Evolutionary conservation across 805 yeast genomes (phyloP), one percentile per base, ranked within the genome.

Genomic region (Candida rishiriensis): DNA sequence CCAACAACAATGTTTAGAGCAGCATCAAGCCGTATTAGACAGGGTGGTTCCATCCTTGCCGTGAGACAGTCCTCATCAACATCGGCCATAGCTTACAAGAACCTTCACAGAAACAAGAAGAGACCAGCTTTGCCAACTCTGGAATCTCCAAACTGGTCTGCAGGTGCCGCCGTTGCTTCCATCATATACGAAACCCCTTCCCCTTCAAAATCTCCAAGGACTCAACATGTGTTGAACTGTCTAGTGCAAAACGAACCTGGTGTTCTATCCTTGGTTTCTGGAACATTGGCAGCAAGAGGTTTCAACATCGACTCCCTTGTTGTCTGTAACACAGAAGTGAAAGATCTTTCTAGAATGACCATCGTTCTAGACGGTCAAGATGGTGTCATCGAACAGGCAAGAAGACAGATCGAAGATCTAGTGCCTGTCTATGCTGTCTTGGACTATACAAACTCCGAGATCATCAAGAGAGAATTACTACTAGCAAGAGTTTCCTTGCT

Each of bases 211-310:
- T 75, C 78, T 4, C 87, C 89, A 35, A 73, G 76, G 55, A 83
- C 85, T 54, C 86, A 86, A 59, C 99, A 93, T 58, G 95, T 93
- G 37, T 75, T 93, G 64, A 93, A 91, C 76, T 93, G 99, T 71
- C 76, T 93, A 62, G 99, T 93, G 14, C 98, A 93, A 70, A 91
- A 93, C 67, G 99, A 93, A 70, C 98, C 99, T 8, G 99, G 99
- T 75, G 99, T 93, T 38, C 73, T 93, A 57, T 84, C 96, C 31
- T 79, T 91, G 43, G 87, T 93, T 36, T 85, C 97, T 7, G 97
- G 97, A 43, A 89, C 96, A 42, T 76, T 93, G 54, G 99, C 99
- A 33, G 98, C 97, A 34, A 79, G 99, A 66, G 99, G 99, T 14
- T 93, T 93, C 80, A 93, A 93, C 72, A 93, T 93, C 60, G 99